Evolutionary conservation across 306 rosid species (phyloP), one percentile per base, ranked within the genome.

Genomic region (Parietaria judaica): DNA sequence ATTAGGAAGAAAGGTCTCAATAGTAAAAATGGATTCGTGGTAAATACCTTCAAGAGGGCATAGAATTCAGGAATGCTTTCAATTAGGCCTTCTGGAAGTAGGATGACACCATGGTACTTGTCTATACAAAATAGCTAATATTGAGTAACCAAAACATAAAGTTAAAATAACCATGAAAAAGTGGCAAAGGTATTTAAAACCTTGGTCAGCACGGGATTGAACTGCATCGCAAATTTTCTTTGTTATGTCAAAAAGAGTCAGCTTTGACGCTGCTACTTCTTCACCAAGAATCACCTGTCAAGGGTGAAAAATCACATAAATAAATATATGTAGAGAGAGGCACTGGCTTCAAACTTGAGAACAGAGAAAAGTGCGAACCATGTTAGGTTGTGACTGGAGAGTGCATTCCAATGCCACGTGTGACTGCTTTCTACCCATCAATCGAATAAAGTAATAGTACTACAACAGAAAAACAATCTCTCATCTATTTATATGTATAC

Each of bases 11-110:
- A 43, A 17, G 17, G n/a, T 31, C 7, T 23, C 12, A 14, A 36
- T 5, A 43, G 31, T 23, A 50, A 60, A 17, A 44, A 37, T 60
- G 15, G 31, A 10, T 52, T 31, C 36, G 51, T 56, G 13, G 9
- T 8, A 15, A 6, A 60, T 72, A 90, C 97, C 99, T 84, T 92
- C 76, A 92, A 76, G 61, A 92, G 90, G 17, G 99, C 96, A 82
- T 88, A 86, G 44, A 92, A 82, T 83, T 92, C 99, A 54, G 99
- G 99, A 78, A 92, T 92, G 85, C 90, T 92, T 84, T 92, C 99
- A 50, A 92, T 92, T 49, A 92, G 84, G 43, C 99, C 99, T 81
- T 92, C 99, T 13, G 99, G 97, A 39, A 92, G 78, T 62, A 92
- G 83, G 76, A 92, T 81, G 58, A 92, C 99, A 52, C 99, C 96